Evolutionary conservation across 2,329 filamentous ascomycete genomes (phyloP), one percentile per base, ranked within the genome.

Genomic region (Alternaria triticina): DNA sequence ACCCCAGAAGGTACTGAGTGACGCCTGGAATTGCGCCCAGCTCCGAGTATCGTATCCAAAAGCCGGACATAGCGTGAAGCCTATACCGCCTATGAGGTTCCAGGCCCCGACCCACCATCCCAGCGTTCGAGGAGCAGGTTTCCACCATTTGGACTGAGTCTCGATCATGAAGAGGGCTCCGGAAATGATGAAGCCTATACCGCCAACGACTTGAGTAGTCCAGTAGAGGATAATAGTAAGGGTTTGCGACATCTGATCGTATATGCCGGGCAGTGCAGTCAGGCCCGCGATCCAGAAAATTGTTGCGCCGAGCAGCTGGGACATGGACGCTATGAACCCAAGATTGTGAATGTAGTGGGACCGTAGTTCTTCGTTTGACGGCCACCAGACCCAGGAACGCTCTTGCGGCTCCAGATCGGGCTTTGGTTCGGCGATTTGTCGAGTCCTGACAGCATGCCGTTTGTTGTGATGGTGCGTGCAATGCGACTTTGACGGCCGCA

Each of bases 81-180:
- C 89, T 23, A 90, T 70, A 2, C 86, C 85, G 1, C 89, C 89
- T 20, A 91, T 79, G 3, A 90, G 75, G 69, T 91, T 91, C 88
- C 88, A 91, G 9, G 86, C 76, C 0, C 88, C 89, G 67, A 91
- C 86, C 74, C 91, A 88, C 89, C 89, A 91, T 4, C 89, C 89
- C 2, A 91, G 81, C 0, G 87, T 80, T 4, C 76, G 72, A 4
- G 81, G 82, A 0, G 87, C 86, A 0, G 89, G 89, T 12, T 81
- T 78, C 69, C 86, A 91, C 89, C 89, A 91, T 49, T 82, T 84
- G 44, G 82, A 74, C 76, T 91, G 89, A 3, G 88, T 90, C 75
- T 91, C 89, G 8, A 91, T 71, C 84, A 90, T 90, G 76, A 90
- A 91, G 2, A 91, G 77, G 3, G 80, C 70, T 22, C 81, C 83